Conservation (phyloP, 1,139 yeast species). For the Chernovozyma aurita region DNA sequence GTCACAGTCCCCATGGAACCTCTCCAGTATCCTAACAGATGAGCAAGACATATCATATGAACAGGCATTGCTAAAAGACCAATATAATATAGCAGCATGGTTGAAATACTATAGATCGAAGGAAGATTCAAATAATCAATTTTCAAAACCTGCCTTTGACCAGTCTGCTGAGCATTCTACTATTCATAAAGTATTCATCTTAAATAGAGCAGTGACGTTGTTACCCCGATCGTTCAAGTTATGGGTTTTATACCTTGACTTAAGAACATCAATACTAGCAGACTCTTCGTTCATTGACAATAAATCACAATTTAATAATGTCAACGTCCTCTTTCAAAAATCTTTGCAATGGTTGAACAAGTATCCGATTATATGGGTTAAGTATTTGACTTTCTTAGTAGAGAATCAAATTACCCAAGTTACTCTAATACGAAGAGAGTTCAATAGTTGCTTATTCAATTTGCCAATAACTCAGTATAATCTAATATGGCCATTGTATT, state of each 20-base stretch:
- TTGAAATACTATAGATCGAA: slow-evolving; percentile 36
- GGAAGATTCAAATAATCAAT: too few species aligned
- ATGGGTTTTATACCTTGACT: slow-evolving; percentile 52
- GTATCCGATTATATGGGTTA: slow-evolving; percentile 54
- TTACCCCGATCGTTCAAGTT: slow-evolving; percentile 50
- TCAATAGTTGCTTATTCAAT: slow-evolving; percentile 49
- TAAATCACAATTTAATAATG: slow-evolving; percentile 23
- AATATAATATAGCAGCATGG: slow-evolving; percentile 49
- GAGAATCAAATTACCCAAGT: slow-evolving; percentile 30
- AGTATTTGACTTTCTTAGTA: slow-evolving; percentile 46
- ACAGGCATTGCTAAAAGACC: slow-evolving; percentile 39
- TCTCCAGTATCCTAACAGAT: not conserved
- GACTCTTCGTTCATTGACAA: slow-evolving; percentile 24
- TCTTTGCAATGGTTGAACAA: slow-evolving; percentile 41
- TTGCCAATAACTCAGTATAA: slow-evolving; percentile 53
- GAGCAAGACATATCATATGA: slow-evolving; percentile 41
- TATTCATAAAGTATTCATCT: slow-evolving; percentile 36
- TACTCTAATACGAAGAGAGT: slow-evolving; percentile 40
- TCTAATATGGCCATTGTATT: slow-evolving; percentile 56
- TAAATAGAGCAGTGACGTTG: slow-evolving; percentile 48
- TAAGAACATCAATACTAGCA: slow-evolving; percentile 29
- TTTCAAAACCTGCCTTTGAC: too few species aligned
- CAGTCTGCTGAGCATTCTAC: slow-evolving; percentile 9
- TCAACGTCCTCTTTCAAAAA: slow-evolving; percentile 43
- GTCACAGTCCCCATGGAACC: not conserved